Evolutionary conservation across 163 green algal species (phyloP).

Genomic region (Scenedesmus sp.): DNA sequence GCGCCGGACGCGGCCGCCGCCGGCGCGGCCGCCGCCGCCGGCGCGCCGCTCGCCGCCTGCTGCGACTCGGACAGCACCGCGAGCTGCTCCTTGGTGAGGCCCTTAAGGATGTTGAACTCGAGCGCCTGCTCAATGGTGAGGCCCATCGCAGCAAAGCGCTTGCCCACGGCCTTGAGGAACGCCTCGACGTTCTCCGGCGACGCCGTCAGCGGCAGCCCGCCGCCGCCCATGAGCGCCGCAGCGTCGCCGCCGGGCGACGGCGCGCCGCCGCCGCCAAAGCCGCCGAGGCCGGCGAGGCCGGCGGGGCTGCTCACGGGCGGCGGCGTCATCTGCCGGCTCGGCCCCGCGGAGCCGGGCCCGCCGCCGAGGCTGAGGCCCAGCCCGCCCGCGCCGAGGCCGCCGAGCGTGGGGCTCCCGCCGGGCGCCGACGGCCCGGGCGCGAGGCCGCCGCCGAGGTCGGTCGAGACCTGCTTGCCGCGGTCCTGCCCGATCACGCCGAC

Average conservation of each 20-base stretch:
- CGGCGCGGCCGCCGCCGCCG: neutral
- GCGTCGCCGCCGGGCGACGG: no score
- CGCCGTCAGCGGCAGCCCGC: conserved; percentile 24
- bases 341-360: neutral
- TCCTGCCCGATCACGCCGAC: conserved; percentile 49
- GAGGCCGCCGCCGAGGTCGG: conserved; percentile 12
- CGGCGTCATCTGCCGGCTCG: conserved; percentile 2
- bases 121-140: conserved; percentile 37
- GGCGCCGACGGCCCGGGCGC: conserved; percentile 14
- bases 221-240: neutral
- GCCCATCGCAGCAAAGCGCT: conserved; percentile 38
- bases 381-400: neutral
- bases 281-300: neutral
- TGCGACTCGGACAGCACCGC: conserved; percentile 23
- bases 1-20: neutral
- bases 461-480: conserved; percentile 38
- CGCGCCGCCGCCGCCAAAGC: neutral
- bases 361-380: conserved; percentile 1
- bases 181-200: conserved; percentile 41
- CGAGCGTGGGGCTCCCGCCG: neutral
- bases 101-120: conserved; percentile 36
- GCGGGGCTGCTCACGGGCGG: neutral
- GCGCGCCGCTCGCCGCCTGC: neutral
- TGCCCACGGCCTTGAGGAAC: conserved; percentile 44
- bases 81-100: conserved; percentile 42